Conservation (phyloP, 371 early-diverging fungal genomes). For the Basidiobolus meristosporus region DNA sequence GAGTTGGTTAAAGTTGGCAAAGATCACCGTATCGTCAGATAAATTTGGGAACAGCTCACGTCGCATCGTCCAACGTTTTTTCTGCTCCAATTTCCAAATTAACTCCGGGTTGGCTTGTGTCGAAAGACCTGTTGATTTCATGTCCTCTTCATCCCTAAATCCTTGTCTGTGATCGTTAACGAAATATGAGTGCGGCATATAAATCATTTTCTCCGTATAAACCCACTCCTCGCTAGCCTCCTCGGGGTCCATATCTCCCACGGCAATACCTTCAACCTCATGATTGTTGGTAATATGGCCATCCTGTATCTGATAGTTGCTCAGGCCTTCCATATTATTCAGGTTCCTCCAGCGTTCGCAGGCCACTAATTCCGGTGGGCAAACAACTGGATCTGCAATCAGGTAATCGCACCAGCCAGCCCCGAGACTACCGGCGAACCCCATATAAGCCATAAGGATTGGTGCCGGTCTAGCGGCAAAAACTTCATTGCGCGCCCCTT, state of each 20-base stretch:
- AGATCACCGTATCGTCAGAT: slow-evolving; percentile 64
- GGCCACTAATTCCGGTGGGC: slow-evolving; percentile 62
- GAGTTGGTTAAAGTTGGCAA: slow-evolving; percentile 88
- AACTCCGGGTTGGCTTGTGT: slow-evolving; percentile 10
- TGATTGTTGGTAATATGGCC: too few relatives aligned
- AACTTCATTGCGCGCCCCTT: slow-evolving; percentile 82
- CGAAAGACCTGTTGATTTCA: too few relatives aligned
- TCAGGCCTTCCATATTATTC: background rate
- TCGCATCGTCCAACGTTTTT: slow-evolving; percentile 67
- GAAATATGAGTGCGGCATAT: slow-evolving; percentile 82
- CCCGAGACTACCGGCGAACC: slow-evolving; percentile 81
- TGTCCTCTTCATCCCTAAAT: slow-evolving; percentile 55
- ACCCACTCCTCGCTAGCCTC: slow-evolving; percentile 38
- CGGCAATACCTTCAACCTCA: slow-evolving; percentile 34
- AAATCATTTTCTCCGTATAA: slow-evolving; percentile 75
- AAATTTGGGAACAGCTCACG: slow-evolving; percentile 67
- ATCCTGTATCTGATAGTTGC: background rate
- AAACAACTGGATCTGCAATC: slow-evolving; percentile 72
- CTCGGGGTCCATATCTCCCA: slow-evolving; percentile 61
- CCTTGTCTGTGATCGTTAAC: slow-evolving; percentile 88
- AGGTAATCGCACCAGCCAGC: slow-evolving; percentile 86
- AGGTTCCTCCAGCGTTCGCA: slow-evolving; percentile 29
- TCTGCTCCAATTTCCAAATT: slow-evolving; percentile 59
- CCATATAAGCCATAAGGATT: slow-evolving; percentile 80
- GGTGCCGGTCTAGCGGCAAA: slow-evolving; percentile 84